These are phyloP conservation scores for Penicillium sp. DNA, from an alignment of 2,329 filamentous ascomycete genomes.

Conservation along the genomic window DNA sequence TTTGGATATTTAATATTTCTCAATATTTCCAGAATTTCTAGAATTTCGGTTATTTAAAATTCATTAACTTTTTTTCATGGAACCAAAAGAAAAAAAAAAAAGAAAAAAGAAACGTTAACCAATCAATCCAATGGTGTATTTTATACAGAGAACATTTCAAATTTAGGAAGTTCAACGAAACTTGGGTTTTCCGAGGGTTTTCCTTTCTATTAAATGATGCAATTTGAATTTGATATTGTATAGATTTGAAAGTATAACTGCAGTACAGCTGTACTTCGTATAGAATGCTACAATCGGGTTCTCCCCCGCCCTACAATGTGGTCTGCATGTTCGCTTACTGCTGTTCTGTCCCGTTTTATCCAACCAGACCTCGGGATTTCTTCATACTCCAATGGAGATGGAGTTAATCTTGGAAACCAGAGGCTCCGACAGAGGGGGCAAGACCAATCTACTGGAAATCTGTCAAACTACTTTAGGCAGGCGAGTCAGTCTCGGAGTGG, in stretches of 20 bases:
- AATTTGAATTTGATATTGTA: neutral
- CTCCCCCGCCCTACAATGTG: conserved; percentile 8
- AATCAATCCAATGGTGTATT: neutral
- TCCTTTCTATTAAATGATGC: neutral
- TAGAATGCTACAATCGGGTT: neutral
- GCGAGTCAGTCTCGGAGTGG: conserved; percentile 18
- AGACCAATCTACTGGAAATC: conserved; percentile 12
- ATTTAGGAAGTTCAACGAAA: neutral
- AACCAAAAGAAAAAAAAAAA: neutral
- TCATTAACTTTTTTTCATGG: neutral
- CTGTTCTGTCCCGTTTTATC: conserved; percentile 1
- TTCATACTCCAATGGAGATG: conserved; percentile 4
- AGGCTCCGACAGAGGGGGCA: conserved; percentile 5
- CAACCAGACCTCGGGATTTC: conserved; percentile 3
- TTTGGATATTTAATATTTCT: too few relatives aligned
- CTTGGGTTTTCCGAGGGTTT: neutral
- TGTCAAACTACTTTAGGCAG: conserved; percentile 25
- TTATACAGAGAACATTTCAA: neutral
- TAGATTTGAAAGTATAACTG: neutral
- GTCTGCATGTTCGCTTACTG: conserved; percentile 9
- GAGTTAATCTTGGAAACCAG: neutral
- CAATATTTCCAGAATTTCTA: too few relatives aligned
- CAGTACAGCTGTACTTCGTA: neutral
- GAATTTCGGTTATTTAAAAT: too few relatives aligned
- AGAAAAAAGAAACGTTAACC: neutral